Evolutionary conservation across 192 early-diverging fungal genomes (phyloP), one percentile per base, ranked within the genome.

Genomic region (Mortierella alpina): DNA sequence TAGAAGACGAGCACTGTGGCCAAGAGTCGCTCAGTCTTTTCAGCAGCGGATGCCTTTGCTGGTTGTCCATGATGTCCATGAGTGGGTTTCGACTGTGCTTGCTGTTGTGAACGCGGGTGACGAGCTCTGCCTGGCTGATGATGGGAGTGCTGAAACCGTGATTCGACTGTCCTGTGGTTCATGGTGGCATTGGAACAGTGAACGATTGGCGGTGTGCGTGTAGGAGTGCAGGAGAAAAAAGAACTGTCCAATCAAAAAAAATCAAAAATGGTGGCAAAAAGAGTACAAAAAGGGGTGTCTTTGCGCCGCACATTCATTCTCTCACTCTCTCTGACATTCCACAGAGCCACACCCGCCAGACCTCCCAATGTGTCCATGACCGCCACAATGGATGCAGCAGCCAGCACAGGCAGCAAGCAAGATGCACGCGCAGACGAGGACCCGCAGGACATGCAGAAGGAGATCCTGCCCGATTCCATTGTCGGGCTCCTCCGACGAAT

Each of bases 401-500:
- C 53, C 22, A 41, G 46, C 44, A 69, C 51, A 15, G 13, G 52
- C 18, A 42, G 45, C 17, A 1, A 13, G 15, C 4, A 45, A 6
- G 58, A 59, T 9, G 23, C 8, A n/a, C 47, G 48, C 31, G 12
- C 9, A 45, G 51, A 58, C 13, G 68, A 45, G 13, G 62, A 67
- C 12, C 54, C 41, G 11, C 47, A 57, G 45, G 11, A 66, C 40
- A 7, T 13, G 1, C 44, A 52, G 13, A 20, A 52, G 40, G 77
- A 80, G 54, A 72, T 80, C n/a, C 14, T 80, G 20, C 77, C 77
- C 15, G 47, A 72, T 57, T 54, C 63, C 12, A 52, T 68, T 9
- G 64, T 45, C 23, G 77, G 58, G 15, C 72, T 80, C 52, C 77
- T 80, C 15, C 65, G 50, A 7, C 77, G 77, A 54, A 80, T 80